Percentiles rank a stretch among this genome's conserved stretches.
Conservation (phyloP, 495 filamentous ascomycete genomes). For the Tuber indicum region DNA sequence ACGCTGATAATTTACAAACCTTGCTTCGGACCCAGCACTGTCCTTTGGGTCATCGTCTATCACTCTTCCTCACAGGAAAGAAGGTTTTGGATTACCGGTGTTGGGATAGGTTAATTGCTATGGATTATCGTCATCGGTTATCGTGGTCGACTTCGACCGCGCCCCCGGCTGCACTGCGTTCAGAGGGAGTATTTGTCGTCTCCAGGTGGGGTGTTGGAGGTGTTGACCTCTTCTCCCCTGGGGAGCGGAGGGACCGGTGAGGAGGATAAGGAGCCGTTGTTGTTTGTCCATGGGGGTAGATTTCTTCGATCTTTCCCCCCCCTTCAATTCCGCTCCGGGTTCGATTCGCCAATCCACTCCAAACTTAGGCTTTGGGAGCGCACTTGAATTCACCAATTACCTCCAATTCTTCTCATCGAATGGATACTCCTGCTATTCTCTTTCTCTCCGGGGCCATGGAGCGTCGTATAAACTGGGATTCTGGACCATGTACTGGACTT, state of each 20-base stretch:
- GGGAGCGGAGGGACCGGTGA: background rate
- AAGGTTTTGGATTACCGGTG: background rate
- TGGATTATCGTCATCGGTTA: background rate
- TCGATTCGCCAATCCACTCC: constrained; percentile 19
- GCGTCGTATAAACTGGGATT: constrained; percentile 46
- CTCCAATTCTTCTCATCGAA: constrained; percentile 44
- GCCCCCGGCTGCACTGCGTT: constrained; percentile 3
- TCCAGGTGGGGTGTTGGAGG: constrained; percentile 12
- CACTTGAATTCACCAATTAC: constrained; percentile 48
- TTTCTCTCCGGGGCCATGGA: constrained; percentile 51
- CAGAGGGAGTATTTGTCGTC: constrained; percentile 15
- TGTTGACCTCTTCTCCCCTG: constrained; percentile 6
- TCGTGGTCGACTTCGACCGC: background rate
- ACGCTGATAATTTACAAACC: background rate
- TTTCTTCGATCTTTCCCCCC: background rate
- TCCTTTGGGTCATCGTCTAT: background rate
- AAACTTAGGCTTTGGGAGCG: constrained; percentile 50
- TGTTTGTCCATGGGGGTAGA: constrained; percentile 26
- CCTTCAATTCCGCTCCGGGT: background rate
- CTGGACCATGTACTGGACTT: constrained; percentile 19
- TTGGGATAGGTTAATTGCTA: background rate
- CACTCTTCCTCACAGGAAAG: background rate
- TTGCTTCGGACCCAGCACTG: background rate
- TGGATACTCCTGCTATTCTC: constrained; percentile 47
- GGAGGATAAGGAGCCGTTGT: constrained; percentile 6